A percentile compares a stretch with the other conserved stretches of the same genome.
phyloP scores from a whole-genome alignment of 2,329 filamentous ascomycete genomes.

The Sclerotinia trifoliorum region DNA sequence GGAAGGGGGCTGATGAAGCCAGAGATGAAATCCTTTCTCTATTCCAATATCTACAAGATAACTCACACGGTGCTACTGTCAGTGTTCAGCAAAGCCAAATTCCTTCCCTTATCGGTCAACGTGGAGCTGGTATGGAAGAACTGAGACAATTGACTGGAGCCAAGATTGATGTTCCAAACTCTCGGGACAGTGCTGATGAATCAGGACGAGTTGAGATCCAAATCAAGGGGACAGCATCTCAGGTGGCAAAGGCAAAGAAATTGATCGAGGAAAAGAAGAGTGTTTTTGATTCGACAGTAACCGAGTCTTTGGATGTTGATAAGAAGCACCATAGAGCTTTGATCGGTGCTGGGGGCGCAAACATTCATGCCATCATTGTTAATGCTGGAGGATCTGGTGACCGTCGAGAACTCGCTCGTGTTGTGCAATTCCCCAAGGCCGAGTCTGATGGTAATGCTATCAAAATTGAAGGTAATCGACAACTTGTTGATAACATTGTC shows the following conservation, averaged over 20 bases:
- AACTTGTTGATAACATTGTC: conserved; percentile 86
- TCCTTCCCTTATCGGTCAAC: conserved; percentile 88
- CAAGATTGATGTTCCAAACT: conserved; percentile 86
- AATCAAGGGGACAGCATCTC: conserved; percentile 87
- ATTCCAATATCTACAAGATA: conserved; percentile 85
- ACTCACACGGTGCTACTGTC: conserved; percentile 75
- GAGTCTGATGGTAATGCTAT: conserved; percentile 81
- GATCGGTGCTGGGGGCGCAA: conserved; percentile 83
- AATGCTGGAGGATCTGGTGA: conserved; percentile 89
- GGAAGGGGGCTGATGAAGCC: conserved; percentile 87
- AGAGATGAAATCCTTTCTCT: conserved; percentile 88
- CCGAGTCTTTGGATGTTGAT: conserved; percentile 83
- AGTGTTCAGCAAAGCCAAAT: conserved; percentile 88
- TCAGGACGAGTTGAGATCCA: conserved; percentile 77
- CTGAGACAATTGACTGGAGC: conserved; percentile 81
- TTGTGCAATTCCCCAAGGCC: conserved; percentile 91
- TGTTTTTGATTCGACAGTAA: conserved; percentile 86
- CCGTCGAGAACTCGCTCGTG: conserved; percentile 76
- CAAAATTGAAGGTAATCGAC: conserved; percentile 80
- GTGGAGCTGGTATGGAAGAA: conserved; percentile 87
- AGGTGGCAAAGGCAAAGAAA: conserved; percentile 90
- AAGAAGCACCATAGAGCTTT: conserved; percentile 88
- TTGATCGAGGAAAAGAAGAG: conserved; percentile 81
- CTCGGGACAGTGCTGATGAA: conserved; percentile 65
- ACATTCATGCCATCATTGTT: conserved; percentile 80